Percentiles rank a stretch among this genome's conserved stretches.
Evolutionary conservation across 352 stramenopile genomes (phyloP).

Genomic region (Pythium myriotylum): DNA sequence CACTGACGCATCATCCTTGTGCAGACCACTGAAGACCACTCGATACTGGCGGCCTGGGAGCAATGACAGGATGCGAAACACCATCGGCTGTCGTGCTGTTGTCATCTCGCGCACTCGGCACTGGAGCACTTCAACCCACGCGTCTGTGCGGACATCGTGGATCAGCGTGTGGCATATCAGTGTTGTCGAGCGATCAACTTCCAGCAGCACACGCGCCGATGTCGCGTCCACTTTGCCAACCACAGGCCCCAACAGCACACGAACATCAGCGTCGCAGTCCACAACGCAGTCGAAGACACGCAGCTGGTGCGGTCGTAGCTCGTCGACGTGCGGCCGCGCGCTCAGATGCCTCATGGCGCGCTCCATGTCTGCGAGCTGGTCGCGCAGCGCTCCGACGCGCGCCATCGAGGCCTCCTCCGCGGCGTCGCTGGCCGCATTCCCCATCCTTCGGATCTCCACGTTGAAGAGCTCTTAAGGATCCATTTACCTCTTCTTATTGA

Average conservation of each 20-base stretch:
- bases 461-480: neutral
- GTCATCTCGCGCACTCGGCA: constrained; percentile 29
- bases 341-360: constrained; percentile 35
- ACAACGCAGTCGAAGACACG: constrained; percentile 28
- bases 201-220: constrained; percentile 61
- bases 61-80: constrained; percentile 49
- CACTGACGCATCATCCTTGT: constrained; percentile 34
- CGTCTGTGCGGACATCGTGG: constrained; percentile 40
- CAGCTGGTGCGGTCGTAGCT: constrained; percentile 40
- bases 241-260: constrained; percentile 65
- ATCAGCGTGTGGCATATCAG: constrained; percentile 61
- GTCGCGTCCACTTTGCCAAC: constrained; percentile 62
- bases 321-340: constrained; percentile 12
- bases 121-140: constrained; percentile 44
- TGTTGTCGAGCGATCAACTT: constrained; percentile 41
- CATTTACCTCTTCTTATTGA: constrained; percentile 2
- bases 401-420: constrained; percentile 25
- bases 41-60: constrained; percentile 57
- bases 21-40: constrained; percentile 61
- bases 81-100: constrained; percentile 34
- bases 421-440: constrained; percentile 49
- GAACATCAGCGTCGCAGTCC: constrained; percentile 29
- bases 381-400: constrained; percentile 34
- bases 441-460: constrained; percentile 33
- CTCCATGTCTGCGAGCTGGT: constrained; percentile 58